Base-by-base conservation (phyloP, 106 monocot genomes). In the Hemerocallis citrina region DNA sequence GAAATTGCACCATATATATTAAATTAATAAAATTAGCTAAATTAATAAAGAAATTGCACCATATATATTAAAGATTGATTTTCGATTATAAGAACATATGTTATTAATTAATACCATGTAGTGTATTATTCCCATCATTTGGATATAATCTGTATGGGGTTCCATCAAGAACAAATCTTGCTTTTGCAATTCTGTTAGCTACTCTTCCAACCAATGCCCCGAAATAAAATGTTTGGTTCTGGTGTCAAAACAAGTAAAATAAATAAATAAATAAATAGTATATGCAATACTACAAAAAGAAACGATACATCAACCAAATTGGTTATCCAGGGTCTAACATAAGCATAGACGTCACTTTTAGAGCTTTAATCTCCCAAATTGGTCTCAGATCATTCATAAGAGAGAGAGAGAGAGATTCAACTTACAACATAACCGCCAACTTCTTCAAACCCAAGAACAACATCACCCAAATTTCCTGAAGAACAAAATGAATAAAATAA, bases 391-490 rank as follows among this genome's bases (percentile, higher is more conserved):
- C n/a, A n/a, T n/a, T n/a, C n/a, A n/a, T 12, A 46, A 34, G 23
- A 10, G 21, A 1, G 5, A 54, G 8, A 15, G 38, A 65, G 16
- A n/a, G 0, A 3, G 36, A 58, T 59, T 14, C 22, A 23, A 23
- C 81, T 82, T 59, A 82, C 82, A 55, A 70, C 23, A 37, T 82
- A 82, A 14, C 49, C 38, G 15, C 73, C 29, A 24, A 82, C 55
- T 21, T 43, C 57, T 15, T 77, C 61, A 51, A 73, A 77, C 13
- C 73, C 82, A 57, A 82, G 81, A 58, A 69, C 77, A 64, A 95
- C 69, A 78, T 95, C 94, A 49, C 32, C 77, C 56, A 89, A 62
- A 8, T 89, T 83, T 34, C 89, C 89, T 95, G 75, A 58, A 19
- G 34, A 41, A 16, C 44, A 11, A 15, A 31, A 45, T 48, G 8